A percentile compares a stretch with the other conserved stretches of the same genome.
phyloP scores from a whole-genome alignment of 1,284 basidiomycete genomes.

The Amylostereum chailletii region DNA sequence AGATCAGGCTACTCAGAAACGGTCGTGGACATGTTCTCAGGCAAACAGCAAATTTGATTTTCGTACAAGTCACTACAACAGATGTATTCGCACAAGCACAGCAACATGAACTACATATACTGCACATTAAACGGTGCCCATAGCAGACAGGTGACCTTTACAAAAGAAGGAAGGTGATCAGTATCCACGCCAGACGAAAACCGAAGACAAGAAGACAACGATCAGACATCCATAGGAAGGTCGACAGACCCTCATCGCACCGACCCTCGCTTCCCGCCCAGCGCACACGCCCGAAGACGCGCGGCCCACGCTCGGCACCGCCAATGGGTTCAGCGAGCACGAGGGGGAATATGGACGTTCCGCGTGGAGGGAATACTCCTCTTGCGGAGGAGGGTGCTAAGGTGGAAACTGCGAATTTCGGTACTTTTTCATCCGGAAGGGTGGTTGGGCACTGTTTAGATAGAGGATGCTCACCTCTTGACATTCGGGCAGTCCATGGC shows the following conservation, averaged over 20 bases:
- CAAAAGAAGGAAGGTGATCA: no score
- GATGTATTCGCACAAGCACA: no score
- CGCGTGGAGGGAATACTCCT: constrained; percentile 60
- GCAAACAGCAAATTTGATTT: no score
- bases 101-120: no score
- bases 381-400: constrained; percentile 43
- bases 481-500: not conserved
- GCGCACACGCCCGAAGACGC: constrained; percentile 40
- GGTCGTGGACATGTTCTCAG: no score
- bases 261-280: constrained; percentile 32
- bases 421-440: constrained; percentile 47
- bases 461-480: constrained; percentile 19
- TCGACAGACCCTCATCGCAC: constrained; percentile 23
- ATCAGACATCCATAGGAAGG: constrained; percentile 30
- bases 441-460: constrained; percentile 9
- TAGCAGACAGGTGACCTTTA: no score
- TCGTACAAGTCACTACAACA: no score
- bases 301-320: constrained; percentile 52
- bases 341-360: constrained; percentile 54
- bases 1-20: no score
- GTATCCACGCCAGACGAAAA: no score
- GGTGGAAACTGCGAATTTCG: constrained; percentile 76
- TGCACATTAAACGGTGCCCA: no score
- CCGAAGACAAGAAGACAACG: not conserved
- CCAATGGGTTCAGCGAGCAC: constrained; percentile 56